A percentile compares a stretch with the other conserved stretches of the same genome.
These are phyloP conservation scores for Fomitopsis pulvina DNA, from an alignment of 768 basidiomycete genomes.

Conservation along the genomic window DNA sequence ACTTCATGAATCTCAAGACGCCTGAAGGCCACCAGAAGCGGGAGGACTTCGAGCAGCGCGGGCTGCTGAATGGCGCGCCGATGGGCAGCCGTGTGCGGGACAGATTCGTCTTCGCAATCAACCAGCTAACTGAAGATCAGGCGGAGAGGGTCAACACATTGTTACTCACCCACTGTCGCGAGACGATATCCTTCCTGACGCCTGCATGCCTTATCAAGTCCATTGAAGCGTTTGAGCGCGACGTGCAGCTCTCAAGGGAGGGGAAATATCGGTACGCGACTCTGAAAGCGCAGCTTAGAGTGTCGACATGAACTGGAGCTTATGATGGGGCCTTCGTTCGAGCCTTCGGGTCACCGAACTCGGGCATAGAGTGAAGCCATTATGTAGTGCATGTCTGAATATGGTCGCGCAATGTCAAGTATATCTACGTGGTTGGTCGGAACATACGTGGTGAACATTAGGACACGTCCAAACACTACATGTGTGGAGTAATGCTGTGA, in stretches of 20 bases:
- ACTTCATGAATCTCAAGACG: not conserved
- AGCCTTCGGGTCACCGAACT: too few relatives aligned
- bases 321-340: too few relatives aligned
- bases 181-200: not conserved
- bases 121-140: not conserved
- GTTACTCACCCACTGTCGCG: not conserved
- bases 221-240: not conserved
- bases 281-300: not conserved
- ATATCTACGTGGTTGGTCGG: too few relatives aligned
- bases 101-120: not conserved
- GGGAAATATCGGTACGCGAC: not conserved
- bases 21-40: not conserved
- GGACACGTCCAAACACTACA: too few relatives aligned
- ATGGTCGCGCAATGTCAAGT: too few relatives aligned
- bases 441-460: too few relatives aligned
- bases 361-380: too few relatives aligned
- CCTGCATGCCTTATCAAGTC: not conserved
- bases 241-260: not conserved
- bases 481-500: too few relatives aligned
- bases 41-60: not conserved
- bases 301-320: too few relatives aligned
- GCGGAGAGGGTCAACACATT: not conserved
- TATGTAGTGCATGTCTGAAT: too few relatives aligned
- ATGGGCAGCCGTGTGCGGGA: not conserved
- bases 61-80: not conserved